Percentiles rank a stretch among this genome's conserved stretches.
These are phyloP conservation scores for Acorus calamus DNA, from an alignment of 106 monocot genomes.

Conservation along the genomic window DNA sequence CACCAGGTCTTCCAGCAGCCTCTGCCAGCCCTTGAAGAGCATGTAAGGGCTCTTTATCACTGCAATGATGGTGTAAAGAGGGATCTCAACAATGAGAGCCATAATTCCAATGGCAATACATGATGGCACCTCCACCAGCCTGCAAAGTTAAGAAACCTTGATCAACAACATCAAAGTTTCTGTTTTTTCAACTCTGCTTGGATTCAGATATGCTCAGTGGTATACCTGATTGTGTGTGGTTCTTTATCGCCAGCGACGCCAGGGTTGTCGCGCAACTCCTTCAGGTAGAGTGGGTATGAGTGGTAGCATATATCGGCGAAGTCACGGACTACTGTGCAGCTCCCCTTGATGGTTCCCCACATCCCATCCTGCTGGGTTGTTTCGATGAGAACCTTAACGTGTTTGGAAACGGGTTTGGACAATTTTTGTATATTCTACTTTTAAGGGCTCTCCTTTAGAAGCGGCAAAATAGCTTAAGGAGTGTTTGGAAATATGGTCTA, in stretches of 20 bases:
- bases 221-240: constrained; percentile 54
- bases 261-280: constrained; percentile 53
- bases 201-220: no score
- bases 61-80: constrained; percentile 80
- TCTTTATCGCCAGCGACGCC: constrained; percentile 16
- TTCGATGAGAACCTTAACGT: no score
- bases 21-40: constrained; percentile 98
- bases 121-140: constrained; percentile 57
- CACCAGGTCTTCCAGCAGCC: constrained; percentile 76
- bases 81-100: constrained; percentile 70
- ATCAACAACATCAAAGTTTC: neutral
- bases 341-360: constrained; percentile 84
- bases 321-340: constrained; percentile 89
- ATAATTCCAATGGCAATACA: constrained; percentile 65
- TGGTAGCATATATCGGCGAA: constrained; percentile 84
- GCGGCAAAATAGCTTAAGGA: no score
- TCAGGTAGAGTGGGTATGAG: constrained; percentile 66
- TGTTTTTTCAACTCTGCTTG: no score
- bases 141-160: constrained; percentile 12
- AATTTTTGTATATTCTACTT: no score
- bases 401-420: no score
- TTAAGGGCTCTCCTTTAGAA: no score
- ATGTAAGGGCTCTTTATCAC: constrained; percentile 84
- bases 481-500: no score
- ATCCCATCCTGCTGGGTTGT: constrained; percentile 59